Percentiles rank a stretch among this genome's conserved stretches.
Conservation (phyloP, 2,329 filamentous ascomycete genomes). For the Penicillium sp. region DNA sequence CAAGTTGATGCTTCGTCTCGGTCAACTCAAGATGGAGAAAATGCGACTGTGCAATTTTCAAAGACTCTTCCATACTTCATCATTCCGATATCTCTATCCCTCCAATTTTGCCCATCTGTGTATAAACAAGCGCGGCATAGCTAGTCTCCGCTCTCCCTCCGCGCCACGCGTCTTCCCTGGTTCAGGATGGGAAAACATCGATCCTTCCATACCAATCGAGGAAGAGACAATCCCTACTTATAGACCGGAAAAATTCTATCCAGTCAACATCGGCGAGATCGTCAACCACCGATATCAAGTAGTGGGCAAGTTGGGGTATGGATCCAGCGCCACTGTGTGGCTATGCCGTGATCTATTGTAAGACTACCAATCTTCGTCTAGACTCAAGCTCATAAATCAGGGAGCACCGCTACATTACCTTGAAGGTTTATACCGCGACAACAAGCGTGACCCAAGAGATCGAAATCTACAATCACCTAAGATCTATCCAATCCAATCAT, state of each 20-base stretch:
- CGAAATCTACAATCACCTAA: conserved; percentile 24
- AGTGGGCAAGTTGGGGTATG: conserved; percentile 14
- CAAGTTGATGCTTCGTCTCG: neutral
- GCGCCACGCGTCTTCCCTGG: conserved; percentile 7
- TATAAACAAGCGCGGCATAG: conserved; percentile 1
- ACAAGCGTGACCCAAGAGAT: conserved; percentile 16
- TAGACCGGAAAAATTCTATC: conserved; percentile 8
- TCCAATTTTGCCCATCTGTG: neutral
- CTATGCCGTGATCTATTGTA: conserved; percentile 7
- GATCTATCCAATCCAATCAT: conserved; percentile 20
- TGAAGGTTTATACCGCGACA: conserved; percentile 15
- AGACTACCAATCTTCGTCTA: conserved; percentile 1
- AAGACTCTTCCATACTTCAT: neutral
- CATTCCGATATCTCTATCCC: neutral
- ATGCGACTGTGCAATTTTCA: neutral
- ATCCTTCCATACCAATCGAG: conserved; percentile 56
- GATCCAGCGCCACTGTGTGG: conserved; percentile 11
- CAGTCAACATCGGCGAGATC: conserved; percentile 8
- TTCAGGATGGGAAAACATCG: conserved; percentile 44
- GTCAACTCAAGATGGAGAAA: neutral
- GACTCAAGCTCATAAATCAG: neutral
- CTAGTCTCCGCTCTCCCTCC: conserved; percentile 2
- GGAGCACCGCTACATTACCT: neutral
- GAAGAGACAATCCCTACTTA: conserved; percentile 41
- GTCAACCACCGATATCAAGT: conserved; percentile 12